phyloP scores from a whole-genome alignment of 306 rosid genomes.

The Lagenaria siceraria region DNA sequence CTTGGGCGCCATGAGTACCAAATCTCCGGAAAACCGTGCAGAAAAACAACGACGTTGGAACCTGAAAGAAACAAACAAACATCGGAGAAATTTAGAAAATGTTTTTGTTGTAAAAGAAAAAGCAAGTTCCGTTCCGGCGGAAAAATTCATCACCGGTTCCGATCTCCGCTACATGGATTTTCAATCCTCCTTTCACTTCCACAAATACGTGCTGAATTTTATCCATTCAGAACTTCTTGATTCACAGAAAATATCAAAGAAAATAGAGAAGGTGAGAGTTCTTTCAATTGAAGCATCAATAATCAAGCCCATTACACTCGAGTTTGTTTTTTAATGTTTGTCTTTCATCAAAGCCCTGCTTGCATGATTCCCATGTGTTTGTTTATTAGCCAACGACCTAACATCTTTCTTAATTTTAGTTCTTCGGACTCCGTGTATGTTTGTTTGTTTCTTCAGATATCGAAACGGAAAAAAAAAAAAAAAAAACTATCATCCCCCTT shows the following conservation, averaged over 20 bases:
- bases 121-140: background rate
- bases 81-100: background rate
- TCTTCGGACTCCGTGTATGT: too few species aligned
- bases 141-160: constrained; percentile 38
- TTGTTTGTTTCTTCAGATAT: too few species aligned
- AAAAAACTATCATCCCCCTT: too few species aligned
- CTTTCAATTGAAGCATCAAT: background rate
- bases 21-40: constrained; percentile 81
- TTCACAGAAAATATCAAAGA: background rate
- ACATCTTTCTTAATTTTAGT: background rate
- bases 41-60: constrained; percentile 46
- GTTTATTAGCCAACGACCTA: background rate
- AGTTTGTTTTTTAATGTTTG: background rate
- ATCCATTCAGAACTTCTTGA: constrained; percentile 16
- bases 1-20: constrained; percentile 96
- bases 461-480: too few species aligned
- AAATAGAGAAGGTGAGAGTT: too few species aligned
- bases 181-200: constrained; percentile 23
- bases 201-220: constrained; percentile 50
- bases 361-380: background rate
- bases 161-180: constrained; percentile 52
- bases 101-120: background rate
- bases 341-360: background rate
- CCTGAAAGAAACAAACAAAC: constrained; percentile 23
- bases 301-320: background rate